Evolutionary conservation across 352 stramenopile species (phyloP), one percentile per base, ranked within the genome.

Genomic region (Globisporangium cederbergense): DNA sequence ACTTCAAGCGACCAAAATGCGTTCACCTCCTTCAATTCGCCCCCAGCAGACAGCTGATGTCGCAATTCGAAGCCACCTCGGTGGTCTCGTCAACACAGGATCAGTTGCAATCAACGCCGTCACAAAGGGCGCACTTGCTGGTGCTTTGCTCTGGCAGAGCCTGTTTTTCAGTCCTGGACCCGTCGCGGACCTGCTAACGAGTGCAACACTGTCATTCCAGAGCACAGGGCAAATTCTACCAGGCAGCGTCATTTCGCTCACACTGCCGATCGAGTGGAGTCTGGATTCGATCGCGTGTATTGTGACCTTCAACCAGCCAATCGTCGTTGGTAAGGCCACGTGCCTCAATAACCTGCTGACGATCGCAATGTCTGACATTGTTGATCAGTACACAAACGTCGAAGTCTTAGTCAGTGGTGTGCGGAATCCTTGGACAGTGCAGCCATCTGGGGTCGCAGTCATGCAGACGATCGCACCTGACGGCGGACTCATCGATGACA

Each of bases 101-200:
- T 62, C 28, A 0, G 46, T 88, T 13, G 40, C 56, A 3, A 43
- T 88, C 2, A 78, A 82, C 32, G 64, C 73, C 0, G 67, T 89
- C 25, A 63, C 58, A 0, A 53, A 63, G 18, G 82, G 82, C 1
- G 8, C 56, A 20, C 65, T 91, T 4, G 75, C 52, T 28, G 82
- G 77, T 8, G 42, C 68, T 9, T 53, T 83, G 57, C 68, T 62
- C 6, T 89, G 82, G 82, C 71, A 88, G 49, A 79, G 73, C 28
- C 57, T 70, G 4, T 28, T 78, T 36, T 76, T 76, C 25, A 58
- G 43, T 11, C 82, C 82, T 16, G 82, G 82, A 8, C 75, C 79
- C 32, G 82, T 91, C 16, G 78, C 82, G 3, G 78, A 71, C 6
- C 62, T 89, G 18, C 56, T 65, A 20, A 88, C 76, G 0, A 86